Base-by-base conservation (phyloP, 169 alveolate genomes). In the Perkinsus olseni region DNA sequence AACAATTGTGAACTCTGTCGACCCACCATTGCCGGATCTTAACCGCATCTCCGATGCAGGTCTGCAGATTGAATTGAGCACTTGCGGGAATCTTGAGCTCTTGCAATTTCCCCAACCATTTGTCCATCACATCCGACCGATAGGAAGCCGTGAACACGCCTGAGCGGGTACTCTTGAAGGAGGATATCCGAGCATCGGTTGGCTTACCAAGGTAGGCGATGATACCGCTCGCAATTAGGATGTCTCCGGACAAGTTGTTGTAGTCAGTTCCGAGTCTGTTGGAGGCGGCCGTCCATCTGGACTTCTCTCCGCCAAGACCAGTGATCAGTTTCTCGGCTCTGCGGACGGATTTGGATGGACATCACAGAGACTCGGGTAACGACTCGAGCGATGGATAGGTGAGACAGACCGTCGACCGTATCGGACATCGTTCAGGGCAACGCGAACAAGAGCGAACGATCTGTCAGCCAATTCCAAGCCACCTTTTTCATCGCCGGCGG, bases 321-420 rank as follows among this genome's bases (percentile, higher is more conserved):
- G 97, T 96, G 94, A 98, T 98, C 74, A 99, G 97, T 93, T 97
- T 96, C 95, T 98, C 98, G 45, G 99, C 99, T 92, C 98, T 97
- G 38, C n/a, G n/a, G n/a, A n/a, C n/a, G n/a, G n/a, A n/a, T n/a
- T n/a, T n/a, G n/a, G n/a, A n/a, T n/a, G n/a, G n/a, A n/a, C n/a
- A n/a, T n/a, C n/a, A n/a, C n/a, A n/a, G n/a, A n/a, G n/a, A n/a
- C n/a, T n/a, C n/a, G n/a, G n/a, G n/a, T n/a, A n/a, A n/a, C n/a
- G n/a, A n/a, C n/a, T n/a, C n/a, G n/a, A n/a, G n/a, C n/a, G n/a
- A n/a, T n/a, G n/a, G n/a, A n/a, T n/a, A n/a, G n/a, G n/a, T n/a
- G n/a, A n/a, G n/a, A n/a, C n/a, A n/a, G n/a, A n/a, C n/a, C n/a
- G n/a, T n/a, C n/a, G n/a, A n/a, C n/a, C n/a, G n/a, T n/a, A n/a